These are phyloP conservation scores for Dactylellina parvicollis DNA, from an alignment of 2,329 filamentous ascomycete genomes.

Conservation along the genomic window DNA sequence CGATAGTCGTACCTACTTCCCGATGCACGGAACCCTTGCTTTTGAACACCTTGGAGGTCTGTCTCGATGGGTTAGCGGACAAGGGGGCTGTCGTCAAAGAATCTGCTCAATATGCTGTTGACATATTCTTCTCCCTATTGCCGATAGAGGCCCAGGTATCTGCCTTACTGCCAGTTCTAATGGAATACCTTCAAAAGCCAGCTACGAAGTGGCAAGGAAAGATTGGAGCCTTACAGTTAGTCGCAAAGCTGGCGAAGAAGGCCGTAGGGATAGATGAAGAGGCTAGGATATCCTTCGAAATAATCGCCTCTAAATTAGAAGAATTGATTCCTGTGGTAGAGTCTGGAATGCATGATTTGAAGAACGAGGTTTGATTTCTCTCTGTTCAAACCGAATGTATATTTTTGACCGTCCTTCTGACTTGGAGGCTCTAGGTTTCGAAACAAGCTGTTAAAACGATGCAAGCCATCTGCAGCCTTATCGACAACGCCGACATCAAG, in stretches of 20 bases:
- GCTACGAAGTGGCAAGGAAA: constrained; percentile 98
- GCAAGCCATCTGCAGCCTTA: constrained; percentile 85
- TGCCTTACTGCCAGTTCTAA: constrained; percentile 80
- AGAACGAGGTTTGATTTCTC: constrained; percentile 74
- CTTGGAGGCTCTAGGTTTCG: constrained; percentile 62
- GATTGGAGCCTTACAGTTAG: constrained; percentile 81
- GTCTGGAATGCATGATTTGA: constrained; percentile 94
- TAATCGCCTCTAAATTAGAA: constrained; percentile 40
- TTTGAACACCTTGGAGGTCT: constrained; percentile 72
- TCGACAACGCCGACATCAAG: constrained; percentile 96
- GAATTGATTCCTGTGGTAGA: constrained; percentile 90
- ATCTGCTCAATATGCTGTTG: constrained; percentile 90
- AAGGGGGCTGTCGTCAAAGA: constrained; percentile 90
- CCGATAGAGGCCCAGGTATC: constrained; percentile 83
- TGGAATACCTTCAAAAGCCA: constrained; percentile 79
- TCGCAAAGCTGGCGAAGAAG: constrained; percentile 95
- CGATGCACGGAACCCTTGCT: constrained; percentile 56
- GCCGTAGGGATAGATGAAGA: constrained; percentile 65
- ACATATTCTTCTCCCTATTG: constrained; percentile 83
- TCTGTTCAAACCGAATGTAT: not conserved
- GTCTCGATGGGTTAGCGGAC: constrained; percentile 87
- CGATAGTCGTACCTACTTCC: constrained; percentile 78
- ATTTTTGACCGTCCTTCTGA: not conserved
- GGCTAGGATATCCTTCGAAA: constrained; percentile 76
- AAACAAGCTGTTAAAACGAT: constrained; percentile 94